A percentile compares a stretch with the other conserved stretches of the same genome.
Conservation (phyloP, 2,329 filamentous ascomycete genomes). For the Fusarium sp. region DNA sequence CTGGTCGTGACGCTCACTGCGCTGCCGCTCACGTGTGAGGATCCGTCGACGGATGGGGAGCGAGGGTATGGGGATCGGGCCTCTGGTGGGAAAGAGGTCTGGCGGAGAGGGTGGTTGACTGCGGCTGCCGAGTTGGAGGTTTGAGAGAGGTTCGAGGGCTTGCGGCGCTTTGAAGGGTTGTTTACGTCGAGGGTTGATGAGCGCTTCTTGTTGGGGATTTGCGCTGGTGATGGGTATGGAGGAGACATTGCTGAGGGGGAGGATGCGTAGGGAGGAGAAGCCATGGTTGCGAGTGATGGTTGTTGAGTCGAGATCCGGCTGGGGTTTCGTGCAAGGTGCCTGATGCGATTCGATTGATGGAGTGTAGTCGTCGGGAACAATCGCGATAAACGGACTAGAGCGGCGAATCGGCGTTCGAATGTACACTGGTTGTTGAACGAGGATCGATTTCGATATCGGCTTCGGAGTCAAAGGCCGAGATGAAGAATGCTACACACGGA, state of each 20-base stretch:
- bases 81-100: constrained; percentile 83
- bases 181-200: constrained; percentile 63
- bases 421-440: neutral
- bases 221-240: constrained; percentile 62
- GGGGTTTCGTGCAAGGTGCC: neutral
- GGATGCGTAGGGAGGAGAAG: constrained; percentile 64
- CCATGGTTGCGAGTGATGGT: constrained; percentile 50
- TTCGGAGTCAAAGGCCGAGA: constrained; percentile 1
- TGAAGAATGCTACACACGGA: constrained; percentile 10
- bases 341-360: neutral
- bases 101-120: constrained; percentile 74
- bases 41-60: constrained; percentile 72
- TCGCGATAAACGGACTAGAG: neutral
- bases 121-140: constrained; percentile 61
- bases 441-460: constrained; percentile 17
- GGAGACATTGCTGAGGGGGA: constrained; percentile 67
- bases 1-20: constrained; percentile 59
- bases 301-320: neutral
- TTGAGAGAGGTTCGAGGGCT: constrained; percentile 72
- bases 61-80: constrained; percentile 66
- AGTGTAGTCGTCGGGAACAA: neutral
- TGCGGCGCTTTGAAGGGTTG: constrained; percentile 72
- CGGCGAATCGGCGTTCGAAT: neutral
- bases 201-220: constrained; percentile 69
- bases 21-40: constrained; percentile 70